Conservation (phyloP, 371 early-diverging fungal species). For the Basidiobolus meristosporus region DNA sequence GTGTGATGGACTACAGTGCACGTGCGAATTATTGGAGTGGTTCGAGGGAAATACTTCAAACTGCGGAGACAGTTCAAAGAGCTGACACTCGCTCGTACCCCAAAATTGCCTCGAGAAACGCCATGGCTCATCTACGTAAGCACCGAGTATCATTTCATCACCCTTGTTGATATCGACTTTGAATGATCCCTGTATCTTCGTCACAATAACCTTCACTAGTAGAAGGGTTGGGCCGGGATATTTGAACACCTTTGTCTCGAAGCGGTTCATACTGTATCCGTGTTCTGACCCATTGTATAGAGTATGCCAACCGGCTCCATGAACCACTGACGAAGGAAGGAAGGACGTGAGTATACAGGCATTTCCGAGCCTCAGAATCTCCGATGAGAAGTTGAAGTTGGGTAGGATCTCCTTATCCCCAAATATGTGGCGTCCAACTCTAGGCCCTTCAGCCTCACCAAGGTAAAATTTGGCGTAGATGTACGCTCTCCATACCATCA, state of each 20-base stretch:
- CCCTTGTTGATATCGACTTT: not conserved
- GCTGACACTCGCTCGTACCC: conserved; percentile 22
- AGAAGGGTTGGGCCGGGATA: conserved; percentile 39
- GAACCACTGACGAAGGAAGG: conserved; percentile 10
- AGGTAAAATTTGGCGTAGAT: conserved; percentile 21
- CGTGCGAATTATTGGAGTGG: conserved; percentile 13
- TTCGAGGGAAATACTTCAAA: conserved; percentile 26
- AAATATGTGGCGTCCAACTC: conserved; percentile 1
- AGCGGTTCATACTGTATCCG: conserved; percentile 46
- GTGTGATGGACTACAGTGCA: conserved; percentile 24
- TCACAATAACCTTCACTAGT: conserved; percentile 8
- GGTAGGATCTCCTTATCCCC: not conserved
- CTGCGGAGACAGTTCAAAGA: conserved; percentile 30
- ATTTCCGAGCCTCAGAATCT: conserved; percentile 15
- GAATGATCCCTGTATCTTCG: not conserved
- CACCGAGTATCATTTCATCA: conserved; percentile 13
- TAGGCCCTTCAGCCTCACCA: conserved; percentile 3
- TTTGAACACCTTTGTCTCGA: conserved; percentile 35
- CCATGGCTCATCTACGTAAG: conserved; percentile 34
- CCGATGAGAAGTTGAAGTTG: conserved; percentile 5
- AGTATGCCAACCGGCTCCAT: conserved; percentile 11
- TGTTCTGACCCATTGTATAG: conserved; percentile 27
- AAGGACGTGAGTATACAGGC: conserved; percentile 22
- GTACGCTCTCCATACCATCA: conserved; percentile 19
- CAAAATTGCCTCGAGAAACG: conserved; percentile 23